These are phyloP conservation scores for Serendipita vermifera DNA, from an alignment of 768 basidiomycete genomes.

Conservation along the genomic window DNA sequence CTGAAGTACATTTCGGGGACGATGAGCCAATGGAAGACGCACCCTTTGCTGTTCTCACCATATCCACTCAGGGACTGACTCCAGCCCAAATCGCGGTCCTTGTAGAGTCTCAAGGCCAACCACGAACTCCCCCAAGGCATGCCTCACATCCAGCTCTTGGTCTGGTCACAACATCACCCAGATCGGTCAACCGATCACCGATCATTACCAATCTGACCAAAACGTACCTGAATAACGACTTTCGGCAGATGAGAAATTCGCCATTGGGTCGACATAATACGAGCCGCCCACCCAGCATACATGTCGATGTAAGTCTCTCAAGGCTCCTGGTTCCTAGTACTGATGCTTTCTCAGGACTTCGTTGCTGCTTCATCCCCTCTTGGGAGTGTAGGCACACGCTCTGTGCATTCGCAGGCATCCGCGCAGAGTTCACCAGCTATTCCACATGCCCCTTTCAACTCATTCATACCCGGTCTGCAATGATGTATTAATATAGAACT, in stretches of 20 bases:
- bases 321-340: neutral
- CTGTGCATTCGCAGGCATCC: neutral
- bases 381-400: neutral
- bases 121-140: constrained; percentile 24
- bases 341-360: constrained; percentile 3
- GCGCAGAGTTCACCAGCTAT: constrained; percentile 1
- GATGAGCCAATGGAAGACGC: neutral
- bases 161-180: constrained; percentile 54
- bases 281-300: constrained; percentile 74
- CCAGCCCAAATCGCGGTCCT: neutral
- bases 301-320: constrained; percentile 49
- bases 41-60: neutral
- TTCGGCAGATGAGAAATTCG: constrained; percentile 56
- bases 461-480: neutral
- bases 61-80: neutral
- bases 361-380: constrained; percentile 1
- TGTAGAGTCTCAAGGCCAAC: neutral
- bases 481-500: too few relatives aligned
- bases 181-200: constrained; percentile 54
- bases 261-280: constrained; percentile 67
- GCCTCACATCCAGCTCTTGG: constrained; percentile 50
- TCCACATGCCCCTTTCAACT: neutral
- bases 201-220: constrained; percentile 70
- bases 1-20: neutral
- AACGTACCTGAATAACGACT: constrained; percentile 70